phyloP scores from a whole-genome alignment of 164 flowering plant species.

The Akebia trifoliata region DNA sequence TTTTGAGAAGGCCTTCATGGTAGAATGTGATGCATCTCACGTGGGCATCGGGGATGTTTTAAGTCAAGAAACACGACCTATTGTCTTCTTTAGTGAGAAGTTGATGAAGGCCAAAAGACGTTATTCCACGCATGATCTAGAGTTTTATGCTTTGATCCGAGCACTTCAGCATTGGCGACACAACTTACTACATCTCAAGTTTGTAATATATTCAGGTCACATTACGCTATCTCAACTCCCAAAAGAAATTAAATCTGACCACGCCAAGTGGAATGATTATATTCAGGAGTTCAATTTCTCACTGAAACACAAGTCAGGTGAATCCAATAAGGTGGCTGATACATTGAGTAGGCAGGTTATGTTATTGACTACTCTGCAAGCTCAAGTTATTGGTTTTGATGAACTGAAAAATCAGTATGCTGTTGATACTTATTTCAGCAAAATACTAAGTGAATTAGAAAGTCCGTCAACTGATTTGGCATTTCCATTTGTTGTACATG shows the following conservation, averaged over 20 bases:
- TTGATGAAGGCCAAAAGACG: not conserved
- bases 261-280: not conserved
- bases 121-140: not conserved
- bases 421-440: not conserved
- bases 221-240: not conserved
- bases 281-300: constrained; percentile 1
- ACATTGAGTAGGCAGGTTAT: not conserved
- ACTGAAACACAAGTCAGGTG: constrained; percentile 1
- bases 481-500: not conserved
- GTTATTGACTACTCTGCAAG: not conserved
- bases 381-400: not conserved
- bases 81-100: constrained; percentile 9
- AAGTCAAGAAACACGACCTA: no score
- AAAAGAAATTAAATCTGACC: not conserved
- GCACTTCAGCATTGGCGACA: not conserved
- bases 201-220: not conserved
- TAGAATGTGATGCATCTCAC: no score
- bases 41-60: no score
- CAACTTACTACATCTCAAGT: not conserved
- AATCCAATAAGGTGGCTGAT: not conserved
- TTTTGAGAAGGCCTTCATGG: no score
- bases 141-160: not conserved
- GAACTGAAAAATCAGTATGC: not conserved
- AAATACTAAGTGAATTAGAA: not conserved
- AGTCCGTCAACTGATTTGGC: not conserved